Conservation (phyloP, 768 basidiomycete species). For the Hericium alpestre region DNA sequence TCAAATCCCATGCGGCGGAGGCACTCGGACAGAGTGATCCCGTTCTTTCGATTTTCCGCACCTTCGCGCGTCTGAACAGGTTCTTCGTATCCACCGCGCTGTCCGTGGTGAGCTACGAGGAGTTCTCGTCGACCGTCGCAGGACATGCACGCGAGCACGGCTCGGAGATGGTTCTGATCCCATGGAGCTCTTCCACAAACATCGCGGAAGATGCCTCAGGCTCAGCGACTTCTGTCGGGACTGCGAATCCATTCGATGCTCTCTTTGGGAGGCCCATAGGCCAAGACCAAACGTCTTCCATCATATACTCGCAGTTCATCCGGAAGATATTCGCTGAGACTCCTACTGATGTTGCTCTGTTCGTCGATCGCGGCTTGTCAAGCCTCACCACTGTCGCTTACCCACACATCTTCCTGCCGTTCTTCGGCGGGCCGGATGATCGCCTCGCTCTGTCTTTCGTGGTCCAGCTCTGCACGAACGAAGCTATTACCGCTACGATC, state of each 20-base stretch:
- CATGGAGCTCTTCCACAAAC: constrained; percentile 51
- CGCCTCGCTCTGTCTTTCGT: constrained; percentile 74
- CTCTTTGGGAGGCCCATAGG: constrained; percentile 51
- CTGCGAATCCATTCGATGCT: constrained; percentile 61
- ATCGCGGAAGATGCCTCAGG: constrained; percentile 20
- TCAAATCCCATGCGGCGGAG: constrained; percentile 72
- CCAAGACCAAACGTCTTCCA: constrained; percentile 40
- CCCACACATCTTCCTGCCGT: constrained; percentile 74
- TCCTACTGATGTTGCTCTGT: constrained; percentile 71
- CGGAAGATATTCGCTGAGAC: constrained; percentile 70
- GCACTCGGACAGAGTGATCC: constrained; percentile 61
- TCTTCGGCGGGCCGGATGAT: constrained; percentile 93
- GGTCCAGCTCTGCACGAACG: constrained; percentile 66
- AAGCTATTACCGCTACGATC: constrained; percentile 59
- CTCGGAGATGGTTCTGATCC: constrained; percentile 72
- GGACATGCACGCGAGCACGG: constrained; percentile 44
- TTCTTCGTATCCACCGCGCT: constrained; percentile 60
- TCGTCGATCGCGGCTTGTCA: constrained; percentile 62
- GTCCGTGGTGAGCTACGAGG: constrained; percentile 64
- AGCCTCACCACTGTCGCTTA: constrained; percentile 19
- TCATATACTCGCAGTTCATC: constrained; percentile 73
- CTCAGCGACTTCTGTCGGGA: constrained; percentile 11
- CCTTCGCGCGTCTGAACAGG: constrained; percentile 63
- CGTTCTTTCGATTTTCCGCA: constrained; percentile 61
- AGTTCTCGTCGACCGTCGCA: constrained; percentile 58